Evolutionary conservation across 495 filamentous ascomycete species (phyloP).

Genomic region (Aspergillus homomorphus): DNA sequence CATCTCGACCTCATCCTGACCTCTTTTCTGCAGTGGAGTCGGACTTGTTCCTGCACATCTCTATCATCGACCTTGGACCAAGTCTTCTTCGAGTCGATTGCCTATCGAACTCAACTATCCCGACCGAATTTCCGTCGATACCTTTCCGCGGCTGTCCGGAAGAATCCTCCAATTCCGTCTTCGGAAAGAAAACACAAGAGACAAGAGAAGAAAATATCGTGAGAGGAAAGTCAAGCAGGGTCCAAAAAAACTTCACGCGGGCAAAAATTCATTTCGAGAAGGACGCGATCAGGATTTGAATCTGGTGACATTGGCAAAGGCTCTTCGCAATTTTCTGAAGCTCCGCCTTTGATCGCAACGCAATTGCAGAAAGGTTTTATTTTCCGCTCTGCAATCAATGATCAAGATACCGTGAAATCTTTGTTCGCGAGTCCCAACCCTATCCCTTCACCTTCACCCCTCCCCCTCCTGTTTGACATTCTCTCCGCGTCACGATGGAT

Average conservation of each 20-base stretch:
- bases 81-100: conserved; percentile 13
- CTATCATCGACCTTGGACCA: conserved; percentile 29
- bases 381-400: conserved; percentile 38
- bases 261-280: conserved; percentile 16
- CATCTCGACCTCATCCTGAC: conserved; percentile 34
- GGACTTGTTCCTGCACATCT: conserved; percentile 30
- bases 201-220: conserved; percentile 4
- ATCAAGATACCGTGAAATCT: conserved; percentile 46
- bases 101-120: conserved; percentile 6
- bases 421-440: conserved; percentile 24
- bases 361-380: conserved; percentile 18
- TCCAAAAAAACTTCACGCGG: conserved; percentile 13
- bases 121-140: conserved; percentile 13
- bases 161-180: conserved; percentile 3
- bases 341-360: conserved; percentile 19
- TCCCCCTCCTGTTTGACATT: conserved; percentile 26
- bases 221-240: conserved; percentile 13
- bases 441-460: conserved; percentile 28
- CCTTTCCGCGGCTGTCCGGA: conserved; percentile 20
- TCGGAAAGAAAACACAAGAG: conserved; percentile 15
- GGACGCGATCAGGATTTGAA: conserved; percentile 13
- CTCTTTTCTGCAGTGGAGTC: conserved; percentile 33
- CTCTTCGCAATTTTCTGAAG: conserved; percentile 3
- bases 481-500: conserved; percentile 45
- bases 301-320: conserved; percentile 14